These are phyloP conservation scores for Pyricularia sp. DNA, from an alignment of 2,329 filamentous ascomycete genomes.

Conservation along the genomic window DNA sequence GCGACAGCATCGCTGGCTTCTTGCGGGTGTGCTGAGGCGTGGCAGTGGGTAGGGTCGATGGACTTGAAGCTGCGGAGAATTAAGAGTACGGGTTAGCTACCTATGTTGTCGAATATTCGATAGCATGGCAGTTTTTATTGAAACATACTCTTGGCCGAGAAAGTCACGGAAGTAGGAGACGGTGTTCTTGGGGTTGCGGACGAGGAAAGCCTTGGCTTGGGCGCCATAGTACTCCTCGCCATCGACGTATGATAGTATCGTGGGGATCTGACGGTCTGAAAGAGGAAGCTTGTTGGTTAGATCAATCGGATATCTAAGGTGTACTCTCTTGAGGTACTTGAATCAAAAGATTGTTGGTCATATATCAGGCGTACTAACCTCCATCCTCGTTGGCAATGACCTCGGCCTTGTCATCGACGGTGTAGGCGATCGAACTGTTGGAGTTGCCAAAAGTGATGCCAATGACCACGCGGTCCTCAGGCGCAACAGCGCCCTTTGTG, in stretches of 20 bases:
- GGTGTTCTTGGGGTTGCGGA: constrained; percentile 89
- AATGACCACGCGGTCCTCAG: constrained; percentile 62
- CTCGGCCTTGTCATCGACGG: constrained; percentile 86
- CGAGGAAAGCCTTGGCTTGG: constrained; percentile 87
- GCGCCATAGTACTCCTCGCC: constrained; percentile 95
- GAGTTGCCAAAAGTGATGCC: constrained; percentile 98
- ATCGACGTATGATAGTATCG: constrained; percentile 85
- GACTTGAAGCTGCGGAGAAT: constrained; percentile 61
- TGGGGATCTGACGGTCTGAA: constrained; percentile 90
- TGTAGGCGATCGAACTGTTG: constrained; percentile 94
- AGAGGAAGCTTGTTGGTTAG: not conserved
- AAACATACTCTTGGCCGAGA: constrained; percentile 76
- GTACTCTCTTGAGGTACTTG: not conserved
- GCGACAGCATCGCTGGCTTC: constrained; percentile 62
- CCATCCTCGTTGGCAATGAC: constrained; percentile 99
- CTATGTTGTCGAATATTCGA: not conserved
- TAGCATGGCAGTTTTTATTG: not conserved
- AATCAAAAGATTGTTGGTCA: not conserved
- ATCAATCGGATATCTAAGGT: not conserved
- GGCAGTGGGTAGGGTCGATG: constrained; percentile 92
- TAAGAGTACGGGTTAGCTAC: not conserved
- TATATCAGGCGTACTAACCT: constrained; percentile 43
- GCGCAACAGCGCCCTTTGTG: constrained; percentile 35
- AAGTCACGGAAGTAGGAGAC: constrained; percentile 95
- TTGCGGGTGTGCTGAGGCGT: constrained; percentile 83